Evolutionary conservation across 176 grass and related monocot species (phyloP).

Genomic region (Aechmea fasciata): DNA sequence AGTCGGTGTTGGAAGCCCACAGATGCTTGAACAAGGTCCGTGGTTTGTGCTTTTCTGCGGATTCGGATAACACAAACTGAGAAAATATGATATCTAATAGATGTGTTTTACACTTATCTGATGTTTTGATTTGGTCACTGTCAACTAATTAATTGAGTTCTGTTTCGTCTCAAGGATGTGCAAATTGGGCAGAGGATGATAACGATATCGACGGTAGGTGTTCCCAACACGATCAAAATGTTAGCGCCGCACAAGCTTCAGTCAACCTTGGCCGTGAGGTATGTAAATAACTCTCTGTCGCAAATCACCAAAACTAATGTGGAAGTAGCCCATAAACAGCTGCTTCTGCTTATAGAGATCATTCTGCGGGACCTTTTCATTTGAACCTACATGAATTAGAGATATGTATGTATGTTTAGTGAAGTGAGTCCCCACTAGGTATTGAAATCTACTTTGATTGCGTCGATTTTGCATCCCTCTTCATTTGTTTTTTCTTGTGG

Average conservation of each 20-base stretch:
- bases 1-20: slow-evolving; percentile 81
- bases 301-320: background rate
- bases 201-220: slow-evolving; percentile 94
- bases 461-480: slow-evolving; percentile 5
- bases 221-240: slow-evolving; percentile 88
- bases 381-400: background rate
- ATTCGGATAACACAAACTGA: too few relatives aligned
- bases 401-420: background rate
- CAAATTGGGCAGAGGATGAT: slow-evolving; percentile 99
- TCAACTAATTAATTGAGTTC: background rate
- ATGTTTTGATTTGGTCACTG: background rate
- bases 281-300: background rate
- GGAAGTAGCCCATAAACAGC: too few relatives aligned
- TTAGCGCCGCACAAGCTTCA: slow-evolving; percentile 85
- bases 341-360: too few relatives aligned
- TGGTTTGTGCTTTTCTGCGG: background rate
- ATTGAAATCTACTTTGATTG: background rate
- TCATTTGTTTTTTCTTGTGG: background rate
- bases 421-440: background rate
- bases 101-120: too few relatives aligned
- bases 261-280: slow-evolving; percentile 92
- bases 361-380: background rate
- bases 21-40: slow-evolving; percentile 73
- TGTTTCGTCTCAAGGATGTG: slow-evolving; percentile 46
- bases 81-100: too few relatives aligned